Evolutionary conservation across 108 stramenopile species (phyloP).

Genomic region (Skeletonema grethae): DNA sequence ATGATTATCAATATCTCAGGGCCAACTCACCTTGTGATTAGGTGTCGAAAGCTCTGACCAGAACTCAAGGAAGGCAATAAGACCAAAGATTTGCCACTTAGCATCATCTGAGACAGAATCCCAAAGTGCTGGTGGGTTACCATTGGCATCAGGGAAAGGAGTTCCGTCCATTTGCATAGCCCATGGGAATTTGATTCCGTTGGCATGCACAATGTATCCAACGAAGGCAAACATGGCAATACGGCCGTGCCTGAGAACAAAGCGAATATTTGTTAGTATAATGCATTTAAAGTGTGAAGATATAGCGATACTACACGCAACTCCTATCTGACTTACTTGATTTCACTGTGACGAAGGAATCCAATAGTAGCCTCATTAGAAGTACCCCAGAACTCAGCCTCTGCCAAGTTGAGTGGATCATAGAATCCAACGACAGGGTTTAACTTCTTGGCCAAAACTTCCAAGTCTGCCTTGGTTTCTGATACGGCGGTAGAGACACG

Average conservation of each 20-base stretch:
- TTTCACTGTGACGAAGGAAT: conserved; percentile 61
- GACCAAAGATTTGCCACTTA: conserved; percentile 73
- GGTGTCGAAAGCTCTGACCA: conserved; percentile 49
- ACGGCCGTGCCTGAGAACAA: conserved; percentile 51
- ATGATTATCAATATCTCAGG: too few species aligned
- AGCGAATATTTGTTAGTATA: too few species aligned
- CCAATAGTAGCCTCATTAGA: conserved; percentile 69
- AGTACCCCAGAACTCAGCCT: conserved; percentile 56
- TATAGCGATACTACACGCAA: too few species aligned
- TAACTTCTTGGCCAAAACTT: conserved; percentile 62
- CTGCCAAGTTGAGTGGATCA: conserved; percentile 60
- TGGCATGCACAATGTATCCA: conserved; percentile 64
- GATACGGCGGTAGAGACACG: conserved; percentile 44
- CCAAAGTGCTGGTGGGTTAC: conserved; percentile 65
- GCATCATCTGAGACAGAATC: conserved; percentile 59
- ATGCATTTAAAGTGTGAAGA: too few species aligned
- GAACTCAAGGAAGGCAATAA: conserved; percentile 46
- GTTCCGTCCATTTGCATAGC: conserved; percentile 60
- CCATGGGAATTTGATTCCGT: conserved; percentile 75
- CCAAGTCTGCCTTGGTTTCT: conserved; percentile 73
- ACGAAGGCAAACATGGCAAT: conserved; percentile 67
- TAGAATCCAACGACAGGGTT: conserved; percentile 71
- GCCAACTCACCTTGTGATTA: conserved; percentile 17
- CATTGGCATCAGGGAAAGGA: conserved; percentile 52
- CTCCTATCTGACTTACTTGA: conserved; percentile 22